phyloP scores from a whole-genome alignment of 805 yeast genomes.

The Blastobotrys mokoenaii region DNA sequence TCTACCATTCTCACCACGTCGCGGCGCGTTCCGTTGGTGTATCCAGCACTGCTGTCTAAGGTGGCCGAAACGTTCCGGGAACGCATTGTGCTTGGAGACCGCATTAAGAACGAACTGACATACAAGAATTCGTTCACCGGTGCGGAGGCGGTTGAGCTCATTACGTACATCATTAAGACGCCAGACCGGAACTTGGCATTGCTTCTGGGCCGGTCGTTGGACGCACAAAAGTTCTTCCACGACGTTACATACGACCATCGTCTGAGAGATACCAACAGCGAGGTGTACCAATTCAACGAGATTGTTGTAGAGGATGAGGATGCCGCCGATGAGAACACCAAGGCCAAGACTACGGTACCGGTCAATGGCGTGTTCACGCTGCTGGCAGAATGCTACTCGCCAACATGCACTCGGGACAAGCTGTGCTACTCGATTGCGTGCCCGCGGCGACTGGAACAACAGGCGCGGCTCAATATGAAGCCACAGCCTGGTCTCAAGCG shows the following conservation, averaged over 20 bases:
- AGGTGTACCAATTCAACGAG: slow-evolving; percentile 67
- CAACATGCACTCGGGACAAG: slow-evolving; percentile 84
- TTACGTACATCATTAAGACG: slow-evolving; percentile 77
- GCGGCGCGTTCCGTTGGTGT: slow-evolving; percentile 57
- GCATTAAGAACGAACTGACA: slow-evolving; percentile 82
- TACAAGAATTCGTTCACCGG: slow-evolving; percentile 94
- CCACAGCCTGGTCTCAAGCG: slow-evolving; percentile 78
- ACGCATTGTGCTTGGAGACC: slow-evolving; percentile 59
- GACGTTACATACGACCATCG: slow-evolving; percentile 95
- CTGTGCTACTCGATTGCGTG: slow-evolving; percentile 94
- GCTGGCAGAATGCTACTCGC: slow-evolving; percentile 90
- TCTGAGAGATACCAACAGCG: slow-evolving; percentile 76
- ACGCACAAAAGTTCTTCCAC: slow-evolving; percentile 89
- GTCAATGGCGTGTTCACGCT: slow-evolving; percentile 91
- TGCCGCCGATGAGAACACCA: slow-evolving; percentile 1
- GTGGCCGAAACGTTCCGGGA: slow-evolving; percentile 77
- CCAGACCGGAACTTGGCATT: slow-evolving; percentile 87
- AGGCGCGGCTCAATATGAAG: slow-evolving; percentile 81
- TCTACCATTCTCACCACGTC: slow-evolving; percentile 42
- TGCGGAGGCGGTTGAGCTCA: slow-evolving; percentile 84
- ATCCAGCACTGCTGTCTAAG: slow-evolving; percentile 81
- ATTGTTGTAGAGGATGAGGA: slow-evolving; percentile 16
- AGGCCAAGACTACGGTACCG: slow-evolving; percentile 6
- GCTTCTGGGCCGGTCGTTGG: slow-evolving; percentile 80
- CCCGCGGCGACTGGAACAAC: slow-evolving; percentile 92